Base-by-base conservation (phyloP, 768 basidiomycete genomes). In the Mycena polygramma region DNA sequence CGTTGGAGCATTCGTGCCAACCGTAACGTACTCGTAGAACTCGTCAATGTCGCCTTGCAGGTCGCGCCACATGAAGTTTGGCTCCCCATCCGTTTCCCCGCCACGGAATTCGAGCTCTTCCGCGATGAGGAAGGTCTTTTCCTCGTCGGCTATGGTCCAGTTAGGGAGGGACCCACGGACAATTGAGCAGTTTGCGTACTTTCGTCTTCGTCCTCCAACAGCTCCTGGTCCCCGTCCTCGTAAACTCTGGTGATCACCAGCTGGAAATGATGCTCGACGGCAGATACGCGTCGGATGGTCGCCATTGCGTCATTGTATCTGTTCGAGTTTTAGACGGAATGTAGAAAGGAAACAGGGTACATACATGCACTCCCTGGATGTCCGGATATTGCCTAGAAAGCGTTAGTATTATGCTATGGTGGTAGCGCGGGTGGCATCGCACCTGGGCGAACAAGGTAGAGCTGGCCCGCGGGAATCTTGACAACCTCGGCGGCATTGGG, bases 241-340 rank as follows among this genome's bases (percentile, higher is more conserved):
- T 94, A 99, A 1, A 98, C 96, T 69, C 97, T 87, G n/a, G 96
- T 98, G 63, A 98, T 91, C 13, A 98, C 97, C 13, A 99, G 88
- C 79, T 98, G 94, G 78, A 92, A 94, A 81, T 90, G 91, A 85
- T 90, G 94, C 73, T 88, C 94, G 52, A 93, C 77, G 1, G 90
- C 85, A 39, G 93, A 90, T 55, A 93, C 90, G 68, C 96, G 90
- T 65, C 98, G 90, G 77, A 99, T 92, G 26, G 97, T 96, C 13
- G 93, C 92, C 85, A 98, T 96, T 7, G 97, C 97, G 74, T 98
- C 96, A 73, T 95, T 96, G 81, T 94, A 99, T 77, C 97, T 99
- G 64, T 17, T 77, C 17, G 63, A 55, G 35, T 35, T n/a, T 67
- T 11, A 74, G 54, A 24, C 39, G 24, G 57, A 57, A 26, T 45